Evolutionary conservation across 2,329 filamentous ascomycete species (phyloP).

Genomic region (Pseudogymnoascus sp.): DNA sequence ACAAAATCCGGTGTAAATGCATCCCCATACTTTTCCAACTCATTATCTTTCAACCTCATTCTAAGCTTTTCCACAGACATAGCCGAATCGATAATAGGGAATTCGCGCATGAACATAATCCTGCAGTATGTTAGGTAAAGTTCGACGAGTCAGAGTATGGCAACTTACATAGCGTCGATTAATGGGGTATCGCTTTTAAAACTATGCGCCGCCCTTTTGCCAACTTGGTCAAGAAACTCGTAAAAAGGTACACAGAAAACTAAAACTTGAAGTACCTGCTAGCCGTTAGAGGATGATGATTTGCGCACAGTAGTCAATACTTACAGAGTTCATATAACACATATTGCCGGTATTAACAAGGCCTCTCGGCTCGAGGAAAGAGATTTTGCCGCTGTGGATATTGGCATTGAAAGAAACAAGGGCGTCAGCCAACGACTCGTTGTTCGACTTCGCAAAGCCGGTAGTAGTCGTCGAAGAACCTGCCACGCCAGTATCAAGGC

Average conservation of each 20-base stretch:
- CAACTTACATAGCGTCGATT: slow-evolving; percentile 82
- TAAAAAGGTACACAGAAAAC: slow-evolving; percentile 93
- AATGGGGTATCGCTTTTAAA: slow-evolving; percentile 94
- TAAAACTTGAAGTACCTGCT: slow-evolving; percentile 84
- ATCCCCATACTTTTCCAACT: slow-evolving; percentile 84
- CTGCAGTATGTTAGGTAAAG: slow-evolving; percentile 33
- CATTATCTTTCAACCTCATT: slow-evolving; percentile 66
- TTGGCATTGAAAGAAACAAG: slow-evolving; percentile 61
- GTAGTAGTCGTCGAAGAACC: slow-evolving; percentile 26
- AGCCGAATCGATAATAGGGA: slow-evolving; percentile 75
- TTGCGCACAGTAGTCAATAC: slow-evolving; percentile 28
- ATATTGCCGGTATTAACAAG: slow-evolving; percentile 97
- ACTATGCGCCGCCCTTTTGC: slow-evolving; percentile 74
- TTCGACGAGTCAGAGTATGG: not conserved
- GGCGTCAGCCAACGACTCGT: slow-evolving; percentile 64
- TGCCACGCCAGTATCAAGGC: slow-evolving; percentile 22
- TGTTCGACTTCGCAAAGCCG: slow-evolving; percentile 39
- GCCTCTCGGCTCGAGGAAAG: slow-evolving; percentile 85
- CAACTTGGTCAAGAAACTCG: slow-evolving; percentile 80
- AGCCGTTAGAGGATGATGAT: slow-evolving; percentile 27
- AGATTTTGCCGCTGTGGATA: slow-evolving; percentile 50
- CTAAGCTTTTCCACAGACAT: slow-evolving; percentile 64
- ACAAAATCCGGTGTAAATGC: slow-evolving; percentile 90
- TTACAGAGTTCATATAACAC: slow-evolving; percentile 99
- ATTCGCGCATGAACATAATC: slow-evolving; percentile 95